Conservation (phyloP, 768 basidiomycete genomes). For the Scleroderma bovista region DNA sequence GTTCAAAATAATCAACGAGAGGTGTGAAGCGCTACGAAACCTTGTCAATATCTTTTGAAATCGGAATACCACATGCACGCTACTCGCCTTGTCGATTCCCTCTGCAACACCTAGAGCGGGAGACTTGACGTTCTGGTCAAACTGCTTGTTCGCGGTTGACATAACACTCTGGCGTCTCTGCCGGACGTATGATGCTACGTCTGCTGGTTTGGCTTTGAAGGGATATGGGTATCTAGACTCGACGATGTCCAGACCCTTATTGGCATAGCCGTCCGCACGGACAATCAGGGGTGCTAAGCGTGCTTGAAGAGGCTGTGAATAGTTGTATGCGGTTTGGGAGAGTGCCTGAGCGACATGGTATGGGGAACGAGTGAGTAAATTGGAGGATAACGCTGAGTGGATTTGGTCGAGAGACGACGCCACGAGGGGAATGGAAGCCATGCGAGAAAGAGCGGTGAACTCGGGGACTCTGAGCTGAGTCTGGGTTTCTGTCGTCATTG, state of each 20-base stretch:
- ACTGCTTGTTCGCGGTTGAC: constrained; percentile 50
- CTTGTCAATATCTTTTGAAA: constrained; percentile 4
- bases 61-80: constrained; percentile 12
- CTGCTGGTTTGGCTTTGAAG: constrained; percentile 69
- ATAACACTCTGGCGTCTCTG: constrained; percentile 51
- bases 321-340: constrained; percentile 52
- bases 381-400: constrained; percentile 52
- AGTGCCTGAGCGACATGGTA: constrained; percentile 63
- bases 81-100: constrained; percentile 65
- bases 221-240: constrained; percentile 71
- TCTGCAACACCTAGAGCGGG: constrained; percentile 60
- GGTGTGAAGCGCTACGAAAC: constrained; percentile 58
- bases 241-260: constrained; percentile 71
- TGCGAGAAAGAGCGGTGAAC: constrained; percentile 55
- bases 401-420: constrained; percentile 57
- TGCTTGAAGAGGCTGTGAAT: constrained; percentile 60
- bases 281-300: constrained; percentile 61
- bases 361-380: constrained; percentile 56
- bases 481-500: constrained; percentile 35
- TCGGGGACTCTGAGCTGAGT: constrained; percentile 37
- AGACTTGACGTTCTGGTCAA: constrained; percentile 59
- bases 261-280: constrained; percentile 60
- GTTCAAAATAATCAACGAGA: constrained; percentile 66
- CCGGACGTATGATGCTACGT: constrained; percentile 56
- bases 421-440: constrained; percentile 71